Evolutionary conservation across 768 basidiomycete genomes (phyloP).

Genomic region (Pisolithus orientalis): DNA sequence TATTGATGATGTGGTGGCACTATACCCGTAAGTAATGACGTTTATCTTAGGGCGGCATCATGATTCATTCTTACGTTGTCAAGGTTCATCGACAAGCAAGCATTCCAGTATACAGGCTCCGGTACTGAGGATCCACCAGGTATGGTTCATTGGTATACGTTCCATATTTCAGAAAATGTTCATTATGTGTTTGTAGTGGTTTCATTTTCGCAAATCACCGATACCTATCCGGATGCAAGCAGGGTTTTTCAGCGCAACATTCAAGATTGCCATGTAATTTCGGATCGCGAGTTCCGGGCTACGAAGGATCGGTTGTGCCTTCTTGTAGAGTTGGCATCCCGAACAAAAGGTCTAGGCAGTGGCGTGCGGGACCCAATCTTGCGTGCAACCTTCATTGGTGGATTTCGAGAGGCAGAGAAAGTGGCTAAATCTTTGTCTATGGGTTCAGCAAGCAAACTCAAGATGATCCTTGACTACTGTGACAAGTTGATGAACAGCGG

Average conservation of each 20-base stretch:
- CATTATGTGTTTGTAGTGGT: not conserved
- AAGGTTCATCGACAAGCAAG: slow-evolving; percentile 12
- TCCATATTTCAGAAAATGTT: no score
- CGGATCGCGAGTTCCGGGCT: slow-evolving; percentile 4
- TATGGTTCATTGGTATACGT: no score
- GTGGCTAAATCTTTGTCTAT: not conserved
- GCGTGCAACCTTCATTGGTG: slow-evolving; percentile 2
- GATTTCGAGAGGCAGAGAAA: not conserved
- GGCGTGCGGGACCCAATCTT: not conserved
- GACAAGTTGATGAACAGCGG: not conserved
- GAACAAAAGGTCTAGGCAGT: slow-evolving; percentile 1
- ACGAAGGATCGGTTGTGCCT: slow-evolving; percentile 12
- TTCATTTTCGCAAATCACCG: slow-evolving; percentile 1
- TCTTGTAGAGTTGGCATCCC: slow-evolving; percentile 1
- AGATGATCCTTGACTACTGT: not conserved
- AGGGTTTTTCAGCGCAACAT: not conserved
- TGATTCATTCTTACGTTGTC: not conserved
- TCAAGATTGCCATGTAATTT: slow-evolving; percentile 2
- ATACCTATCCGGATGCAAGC: slow-evolving; percentile 9
- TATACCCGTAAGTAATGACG: slow-evolving; percentile 19
- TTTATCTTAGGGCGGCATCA: not conserved
- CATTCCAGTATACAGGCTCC: slow-evolving; percentile 5
- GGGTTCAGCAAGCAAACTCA: not conserved
- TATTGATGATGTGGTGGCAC: slow-evolving; percentile 14
- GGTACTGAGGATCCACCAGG: no score